Evolutionary conservation across 2,329 filamentous ascomycete genomes (phyloP), one percentile per base, ranked within the genome.

Genomic region (Spiromastix sp.): DNA sequence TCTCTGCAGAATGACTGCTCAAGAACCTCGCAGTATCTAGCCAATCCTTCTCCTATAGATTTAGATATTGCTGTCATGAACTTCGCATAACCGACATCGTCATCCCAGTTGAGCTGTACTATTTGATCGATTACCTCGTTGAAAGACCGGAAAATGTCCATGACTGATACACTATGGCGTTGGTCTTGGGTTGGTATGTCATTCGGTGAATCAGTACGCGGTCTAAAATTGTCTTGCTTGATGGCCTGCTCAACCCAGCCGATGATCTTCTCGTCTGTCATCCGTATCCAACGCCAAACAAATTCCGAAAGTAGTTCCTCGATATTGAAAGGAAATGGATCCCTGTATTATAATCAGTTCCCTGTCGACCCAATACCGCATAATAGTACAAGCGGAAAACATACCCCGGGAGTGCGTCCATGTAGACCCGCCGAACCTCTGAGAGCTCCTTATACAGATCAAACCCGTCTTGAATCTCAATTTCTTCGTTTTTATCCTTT

Each of bases 1-100:
- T 98, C 91, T 52, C 74, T 82, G 20, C 74, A 72, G 51, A 98
- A 98, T 43, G 74, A 77, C 47, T 81, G 77, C 49, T 96, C 91
- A 17, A 96, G 69, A 30, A 89, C 67, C 53, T 98, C 91, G 55
- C 91, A 98, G 56, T 98, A 98, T 47, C 78, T 77, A 9, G 83
- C 80, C 31, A 98, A 74, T 12, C 85, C 87, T 30, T 74, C 71
- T 2, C 87, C 81, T 41, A 96, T 85, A 0, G 81, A 80, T 50
- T 86, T 93, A 10, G 87, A 79, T 11, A 95, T 67, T 2, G 85
- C 77, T 11, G 91, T 98, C 87, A 96, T 96, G 61, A 98, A 98
- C 42, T 87, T 85, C 25, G 91, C 89, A 54, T 94, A 84, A 46
- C 94, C 87, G 24, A 93, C 70, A 50, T 94, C 85, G 54, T 96